phyloP scores from a whole-genome alignment of 495 filamentous ascomycete species.

The Trichoderma gamsii region DNA sequence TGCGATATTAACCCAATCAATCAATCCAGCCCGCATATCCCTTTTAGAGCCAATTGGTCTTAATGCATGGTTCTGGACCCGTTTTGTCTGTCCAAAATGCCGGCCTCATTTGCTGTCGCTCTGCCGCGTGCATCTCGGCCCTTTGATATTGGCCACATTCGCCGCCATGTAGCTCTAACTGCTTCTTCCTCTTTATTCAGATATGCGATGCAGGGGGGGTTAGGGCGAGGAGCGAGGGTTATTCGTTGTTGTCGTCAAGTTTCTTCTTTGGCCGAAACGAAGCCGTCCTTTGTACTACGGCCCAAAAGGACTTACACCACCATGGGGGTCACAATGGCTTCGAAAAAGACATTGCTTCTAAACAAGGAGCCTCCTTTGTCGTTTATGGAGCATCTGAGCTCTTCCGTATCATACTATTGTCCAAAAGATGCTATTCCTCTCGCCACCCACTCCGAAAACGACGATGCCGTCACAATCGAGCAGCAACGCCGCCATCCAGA shows the following conservation, averaged over 20 bases:
- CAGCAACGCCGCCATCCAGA: constrained; percentile 19
- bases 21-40: background rate
- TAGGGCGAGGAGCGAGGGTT: background rate
- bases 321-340: background rate
- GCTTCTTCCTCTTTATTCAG: background rate
- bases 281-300: background rate
- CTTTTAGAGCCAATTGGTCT: too few species aligned
- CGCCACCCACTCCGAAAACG: background rate
- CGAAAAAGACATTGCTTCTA: background rate
- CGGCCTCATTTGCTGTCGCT: background rate
- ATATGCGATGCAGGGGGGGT: background rate
- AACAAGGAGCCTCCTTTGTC: background rate
- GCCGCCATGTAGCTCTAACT: background rate
- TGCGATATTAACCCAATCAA: constrained; percentile 7
- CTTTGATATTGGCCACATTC: background rate
- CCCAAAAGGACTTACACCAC: background rate
- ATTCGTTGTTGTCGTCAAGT: background rate
- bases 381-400: constrained; percentile 11
- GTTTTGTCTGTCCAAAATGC: background rate
- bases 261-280: background rate
- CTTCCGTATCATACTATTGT: constrained; percentile 10
- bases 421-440: background rate
- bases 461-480: background rate
- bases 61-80: too few species aligned
- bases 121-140: background rate